Evolutionary conservation across 2,329 filamentous ascomycete species (phyloP).

Genomic region (Cladophialophora immunda): DNA sequence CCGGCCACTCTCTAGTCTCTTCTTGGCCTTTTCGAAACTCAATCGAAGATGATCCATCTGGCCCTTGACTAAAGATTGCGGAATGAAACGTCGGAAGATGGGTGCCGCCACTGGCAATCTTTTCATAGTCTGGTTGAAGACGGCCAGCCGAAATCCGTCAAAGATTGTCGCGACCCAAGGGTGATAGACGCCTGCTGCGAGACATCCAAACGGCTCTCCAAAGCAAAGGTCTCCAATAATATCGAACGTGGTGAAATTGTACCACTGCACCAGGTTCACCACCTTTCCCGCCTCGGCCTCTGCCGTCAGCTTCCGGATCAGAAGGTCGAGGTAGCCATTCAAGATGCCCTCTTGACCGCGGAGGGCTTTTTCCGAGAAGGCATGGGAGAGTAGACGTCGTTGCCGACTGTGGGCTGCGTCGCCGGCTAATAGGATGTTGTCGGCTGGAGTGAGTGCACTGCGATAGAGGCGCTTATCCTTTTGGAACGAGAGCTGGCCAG

Average conservation of each 20-base stretch:
- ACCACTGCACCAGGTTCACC: conserved; percentile 33
- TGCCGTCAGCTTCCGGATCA: conserved; percentile 23
- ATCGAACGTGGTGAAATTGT: conserved; percentile 39
- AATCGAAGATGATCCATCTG: neutral
- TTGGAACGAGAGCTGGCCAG: conserved; percentile 9
- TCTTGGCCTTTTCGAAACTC: conserved; percentile 5
- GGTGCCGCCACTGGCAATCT: neutral
- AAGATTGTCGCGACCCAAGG: conserved; percentile 45
- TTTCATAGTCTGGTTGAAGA: neutral
- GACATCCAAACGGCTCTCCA: conserved; percentile 46
- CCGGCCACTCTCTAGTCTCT: conserved; percentile 8
- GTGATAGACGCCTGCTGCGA: conserved; percentile 42
- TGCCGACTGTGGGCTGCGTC: conserved; percentile 42
- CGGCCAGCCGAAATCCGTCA: conserved; percentile 18
- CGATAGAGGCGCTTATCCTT: conserved; percentile 20
- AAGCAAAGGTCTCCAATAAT: conserved; percentile 46
- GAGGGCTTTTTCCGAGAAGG: conserved; percentile 55
- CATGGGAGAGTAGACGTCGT: conserved; percentile 48
- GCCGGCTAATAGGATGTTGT: conserved; percentile 10
- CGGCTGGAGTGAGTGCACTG: neutral
- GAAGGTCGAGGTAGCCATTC: conserved; percentile 28
- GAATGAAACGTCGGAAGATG: neutral
- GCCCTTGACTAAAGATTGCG: neutral
- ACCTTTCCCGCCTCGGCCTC: neutral
- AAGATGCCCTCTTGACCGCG: conserved; percentile 47